phyloP scores from a whole-genome alignment of 495 filamentous ascomycete species.

The Xanthoparmelia taractica region DNA sequence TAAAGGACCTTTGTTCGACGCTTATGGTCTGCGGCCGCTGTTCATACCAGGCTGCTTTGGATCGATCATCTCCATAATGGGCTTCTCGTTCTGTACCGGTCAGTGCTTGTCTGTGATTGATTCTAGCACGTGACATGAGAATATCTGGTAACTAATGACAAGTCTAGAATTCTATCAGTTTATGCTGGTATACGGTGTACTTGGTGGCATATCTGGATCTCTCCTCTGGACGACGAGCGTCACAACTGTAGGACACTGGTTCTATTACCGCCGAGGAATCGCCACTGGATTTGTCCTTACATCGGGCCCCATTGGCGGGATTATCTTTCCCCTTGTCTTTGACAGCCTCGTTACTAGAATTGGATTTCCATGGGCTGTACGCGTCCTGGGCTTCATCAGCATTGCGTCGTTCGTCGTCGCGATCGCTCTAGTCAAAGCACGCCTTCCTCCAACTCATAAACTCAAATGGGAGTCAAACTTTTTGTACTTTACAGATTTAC shows the following conservation, averaged over 20 bases:
- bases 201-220: constrained; percentile 11
- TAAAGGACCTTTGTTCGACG: constrained; percentile 10
- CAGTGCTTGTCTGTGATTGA: too few relatives aligned
- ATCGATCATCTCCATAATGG: constrained; percentile 21
- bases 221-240: constrained; percentile 19
- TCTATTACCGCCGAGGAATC: constrained; percentile 6
- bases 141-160: constrained; percentile 22
- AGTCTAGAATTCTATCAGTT: constrained; percentile 55
- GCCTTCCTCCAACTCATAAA: constrained; percentile 42
- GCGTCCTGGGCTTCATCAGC: constrained; percentile 43
- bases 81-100: constrained; percentile 31
- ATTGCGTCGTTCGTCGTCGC: constrained; percentile 46
- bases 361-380: constrained; percentile 42
- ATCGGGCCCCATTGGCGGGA: constrained; percentile 41
- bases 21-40: background rate
- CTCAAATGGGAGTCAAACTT: constrained; percentile 18
- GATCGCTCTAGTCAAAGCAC: constrained; percentile 47
- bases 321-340: constrained; percentile 46
- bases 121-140: background rate
- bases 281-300: constrained; percentile 16
- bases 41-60: too few relatives aligned
- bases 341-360: constrained; percentile 31
- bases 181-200: constrained; percentile 45
- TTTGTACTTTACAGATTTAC: constrained; percentile 39
- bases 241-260: constrained; percentile 11